phyloP scores from a whole-genome alignment of 2,329 filamentous ascomycete genomes.

The Pestalotiopsis fici region DNA sequence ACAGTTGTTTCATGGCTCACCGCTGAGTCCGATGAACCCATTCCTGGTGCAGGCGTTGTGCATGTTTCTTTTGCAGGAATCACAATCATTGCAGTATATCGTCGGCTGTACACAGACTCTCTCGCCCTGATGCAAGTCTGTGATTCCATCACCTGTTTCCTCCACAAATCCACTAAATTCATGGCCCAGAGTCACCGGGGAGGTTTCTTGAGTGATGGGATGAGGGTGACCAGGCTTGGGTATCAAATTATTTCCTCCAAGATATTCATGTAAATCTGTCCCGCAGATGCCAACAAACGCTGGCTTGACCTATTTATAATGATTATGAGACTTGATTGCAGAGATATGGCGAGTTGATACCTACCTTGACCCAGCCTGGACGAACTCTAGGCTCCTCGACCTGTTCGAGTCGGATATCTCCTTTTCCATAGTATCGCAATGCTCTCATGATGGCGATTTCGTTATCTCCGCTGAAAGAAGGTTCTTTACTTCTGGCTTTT shows the following conservation, averaged over 20 bases:
- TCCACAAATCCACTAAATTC: conserved; percentile 64
- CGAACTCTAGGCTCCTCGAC: not conserved
- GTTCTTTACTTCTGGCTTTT: not conserved
- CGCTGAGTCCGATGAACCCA: conserved; percentile 31
- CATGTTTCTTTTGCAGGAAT: conserved; percentile 51
- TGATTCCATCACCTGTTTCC: conserved; percentile 54
- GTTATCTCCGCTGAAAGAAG: not conserved
- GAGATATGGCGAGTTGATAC: not conserved
- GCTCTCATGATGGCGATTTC: not conserved
- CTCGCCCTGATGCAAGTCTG: conserved; percentile 50
- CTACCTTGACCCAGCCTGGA: conserved; percentile 6
- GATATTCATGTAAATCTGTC: conserved; percentile 35
- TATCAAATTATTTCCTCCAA: conserved; percentile 26
- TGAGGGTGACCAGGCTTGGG: conserved; percentile 43
- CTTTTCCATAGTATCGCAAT: not conserved
- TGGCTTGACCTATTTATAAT: conserved; percentile 12
- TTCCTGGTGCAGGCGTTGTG: conserved; percentile 60
- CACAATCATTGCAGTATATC: conserved; percentile 57
- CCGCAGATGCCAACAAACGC: conserved; percentile 35
- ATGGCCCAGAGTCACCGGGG: conserved; percentile 64
- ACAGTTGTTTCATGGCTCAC: conserved; percentile 51
- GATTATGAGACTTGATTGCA: not conserved
- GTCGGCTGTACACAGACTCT: conserved; percentile 62
- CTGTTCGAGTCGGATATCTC: conserved; percentile 5
- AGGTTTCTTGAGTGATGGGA: conserved; percentile 55